Conservation (phyloP, 768 basidiomycete genomes). For the Harrya chromipes region DNA sequence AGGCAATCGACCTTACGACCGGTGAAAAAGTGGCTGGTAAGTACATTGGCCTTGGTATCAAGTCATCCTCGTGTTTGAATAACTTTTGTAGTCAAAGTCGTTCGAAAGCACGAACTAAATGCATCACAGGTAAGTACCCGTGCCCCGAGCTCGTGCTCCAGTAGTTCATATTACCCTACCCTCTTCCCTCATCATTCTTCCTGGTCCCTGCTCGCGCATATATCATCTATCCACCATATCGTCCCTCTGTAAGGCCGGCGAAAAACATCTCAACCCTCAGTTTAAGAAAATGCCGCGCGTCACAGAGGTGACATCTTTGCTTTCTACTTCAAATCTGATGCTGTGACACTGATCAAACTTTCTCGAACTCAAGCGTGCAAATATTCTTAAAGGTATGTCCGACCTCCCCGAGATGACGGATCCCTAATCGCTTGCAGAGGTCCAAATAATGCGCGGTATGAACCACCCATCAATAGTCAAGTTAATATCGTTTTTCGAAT, state of each 20-base stretch:
- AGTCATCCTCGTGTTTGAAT: constrained; percentile 4
- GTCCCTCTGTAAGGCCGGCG: constrained; percentile 64
- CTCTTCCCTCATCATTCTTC: constrained; percentile 13
- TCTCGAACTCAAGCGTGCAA: constrained; percentile 67
- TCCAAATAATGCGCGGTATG: constrained; percentile 97
- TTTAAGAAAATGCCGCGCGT: constrained; percentile 98
- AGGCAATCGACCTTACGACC: constrained; percentile 73
- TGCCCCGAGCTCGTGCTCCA: constrained; percentile 18
- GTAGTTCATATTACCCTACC: constrained; percentile 26
- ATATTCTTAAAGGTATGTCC: constrained; percentile 84
- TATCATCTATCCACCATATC: constrained; percentile 18
- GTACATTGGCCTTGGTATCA: constrained; percentile 8
- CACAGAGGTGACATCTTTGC: constrained; percentile 74
- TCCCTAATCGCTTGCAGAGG: constrained; percentile 55
- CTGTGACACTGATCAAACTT: constrained; percentile 17
- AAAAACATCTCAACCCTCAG: constrained; percentile 89
- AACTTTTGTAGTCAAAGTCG: constrained; percentile 72
- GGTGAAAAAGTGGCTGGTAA: constrained; percentile 81
- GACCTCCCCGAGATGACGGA: not conserved
- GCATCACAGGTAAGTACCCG: constrained; percentile 76
- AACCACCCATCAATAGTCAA: constrained; percentile 93
- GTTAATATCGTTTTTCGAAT: constrained; percentile 89
- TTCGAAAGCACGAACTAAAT: constrained; percentile 90
- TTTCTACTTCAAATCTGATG: constrained; percentile 18
- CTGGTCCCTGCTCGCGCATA: constrained; percentile 16